A percentile compares a stretch with the other conserved stretches of the same genome.
Evolutionary conservation across 495 filamentous ascomycete species (phyloP).

Genomic region (Acidomyces sp.): DNA sequence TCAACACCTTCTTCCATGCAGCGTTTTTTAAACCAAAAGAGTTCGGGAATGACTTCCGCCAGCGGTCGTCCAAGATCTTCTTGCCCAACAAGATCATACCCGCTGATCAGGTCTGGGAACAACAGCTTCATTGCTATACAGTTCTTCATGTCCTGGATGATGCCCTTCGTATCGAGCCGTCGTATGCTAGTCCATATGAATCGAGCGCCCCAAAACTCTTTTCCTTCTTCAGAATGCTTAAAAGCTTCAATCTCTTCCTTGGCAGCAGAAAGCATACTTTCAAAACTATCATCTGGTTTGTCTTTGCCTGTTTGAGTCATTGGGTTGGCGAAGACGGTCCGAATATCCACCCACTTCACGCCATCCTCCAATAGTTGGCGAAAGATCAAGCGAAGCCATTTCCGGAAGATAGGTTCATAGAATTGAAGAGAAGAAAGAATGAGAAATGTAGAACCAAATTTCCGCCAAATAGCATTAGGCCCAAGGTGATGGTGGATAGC

Average conservation of each 20-base stretch:
- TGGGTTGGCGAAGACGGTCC: slow-evolving; percentile 43
- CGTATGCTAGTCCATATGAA: slow-evolving; percentile 79
- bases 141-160: slow-evolving; percentile 66
- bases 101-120: slow-evolving; percentile 70
- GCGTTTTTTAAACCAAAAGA: slow-evolving; percentile 85
- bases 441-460: slow-evolving; percentile 58
- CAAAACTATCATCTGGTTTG: slow-evolving; percentile 45
- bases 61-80: slow-evolving; percentile 69
- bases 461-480: slow-evolving; percentile 65
- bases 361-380: slow-evolving; percentile 59
- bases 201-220: slow-evolving; percentile 68
- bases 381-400: slow-evolving; percentile 56
- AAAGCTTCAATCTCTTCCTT: slow-evolving; percentile 71
- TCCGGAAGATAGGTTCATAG: slow-evolving; percentile 85
- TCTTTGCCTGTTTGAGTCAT: slow-evolving; percentile 49
- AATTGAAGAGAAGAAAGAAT: slow-evolving; percentile 59
- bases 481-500: slow-evolving; percentile 68
- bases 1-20: slow-evolving; percentile 66
- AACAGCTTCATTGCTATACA: slow-evolving; percentile 67
- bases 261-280: slow-evolving; percentile 54
- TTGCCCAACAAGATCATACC: slow-evolving; percentile 79
- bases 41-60: slow-evolving; percentile 59
- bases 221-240: slow-evolving; percentile 53
- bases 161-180: slow-evolving; percentile 42
- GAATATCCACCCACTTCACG: slow-evolving; percentile 64